A percentile compares a stretch with the other conserved stretches of the same genome.
Conservation (phyloP, 148 eudicot species). For the Salicornia ramosissima region DNA sequence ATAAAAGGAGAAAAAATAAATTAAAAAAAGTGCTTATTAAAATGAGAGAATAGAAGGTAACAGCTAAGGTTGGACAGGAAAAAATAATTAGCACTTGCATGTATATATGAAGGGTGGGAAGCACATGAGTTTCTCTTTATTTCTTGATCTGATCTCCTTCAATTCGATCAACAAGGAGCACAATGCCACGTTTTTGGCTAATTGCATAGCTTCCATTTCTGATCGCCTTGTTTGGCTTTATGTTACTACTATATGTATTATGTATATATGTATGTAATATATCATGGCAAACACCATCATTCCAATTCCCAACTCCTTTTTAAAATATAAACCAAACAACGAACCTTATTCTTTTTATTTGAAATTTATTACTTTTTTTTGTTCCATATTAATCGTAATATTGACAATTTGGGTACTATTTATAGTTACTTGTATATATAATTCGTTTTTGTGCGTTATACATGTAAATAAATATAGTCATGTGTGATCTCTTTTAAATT, state of each 20-base stretch:
- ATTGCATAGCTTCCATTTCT: not conserved
- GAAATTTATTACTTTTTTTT: no score
- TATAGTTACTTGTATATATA: no score
- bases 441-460: no score
- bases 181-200: constrained; percentile 7
- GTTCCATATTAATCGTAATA: no score
- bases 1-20: not conserved
- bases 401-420: no score
- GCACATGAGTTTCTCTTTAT: constrained; percentile 16
- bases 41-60: not conserved
- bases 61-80: not conserved
- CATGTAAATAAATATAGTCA: no score
- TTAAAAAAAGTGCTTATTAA: not conserved
- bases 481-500: no score
- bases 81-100: not conserved
- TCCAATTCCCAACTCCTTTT: not conserved
- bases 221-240: not conserved
- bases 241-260: no score
- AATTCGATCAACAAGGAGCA: not conserved
- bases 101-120: constrained; percentile 26
- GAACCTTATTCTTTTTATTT: constrained; percentile 1
- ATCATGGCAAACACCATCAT: constrained; percentile 24
- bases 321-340: no score
- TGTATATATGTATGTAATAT: no score
- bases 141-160: no score